These are phyloP conservation scores for Metschnikowia hibisci DNA, from an alignment of 805 yeast species.

Conservation along the genomic window DNA sequence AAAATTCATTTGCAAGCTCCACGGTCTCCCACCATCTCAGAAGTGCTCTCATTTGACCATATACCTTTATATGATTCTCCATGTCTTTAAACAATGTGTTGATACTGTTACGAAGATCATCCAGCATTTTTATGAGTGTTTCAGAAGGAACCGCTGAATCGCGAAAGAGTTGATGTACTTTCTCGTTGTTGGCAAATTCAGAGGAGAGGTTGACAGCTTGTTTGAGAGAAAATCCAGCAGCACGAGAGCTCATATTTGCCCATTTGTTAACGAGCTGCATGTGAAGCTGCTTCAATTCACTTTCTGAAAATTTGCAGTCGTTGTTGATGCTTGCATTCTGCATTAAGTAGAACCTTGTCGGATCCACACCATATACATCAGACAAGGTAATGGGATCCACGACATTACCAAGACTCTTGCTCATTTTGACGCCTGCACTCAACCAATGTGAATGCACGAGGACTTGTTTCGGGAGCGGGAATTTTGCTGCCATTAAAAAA, in stretches of 20 bases:
- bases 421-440: conserved; percentile 86
- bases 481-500: conserved; percentile 75
- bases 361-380: conserved; percentile 63
- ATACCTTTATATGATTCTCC: conserved; percentile 40
- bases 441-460: conserved; percentile 96
- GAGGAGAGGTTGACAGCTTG: conserved; percentile 36
- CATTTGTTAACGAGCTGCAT: conserved; percentile 74
- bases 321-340: conserved; percentile 69
- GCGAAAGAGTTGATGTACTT: background rate
- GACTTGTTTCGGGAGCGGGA: conserved; percentile 66
- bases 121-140: conserved; percentile 2
- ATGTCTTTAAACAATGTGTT: conserved; percentile 24
- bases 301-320: conserved; percentile 78
- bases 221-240: conserved; percentile 64
- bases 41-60: conserved; percentile 55
- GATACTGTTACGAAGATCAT: conserved; percentile 10
- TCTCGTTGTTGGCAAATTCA: background rate
- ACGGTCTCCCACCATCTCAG: conserved; percentile 56
- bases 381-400: conserved; percentile 79
- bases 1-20: conserved; percentile 57
- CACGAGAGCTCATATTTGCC: conserved; percentile 73
- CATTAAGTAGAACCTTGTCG: conserved; percentile 69
- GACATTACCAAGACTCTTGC: conserved; percentile 88
- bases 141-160: background rate
- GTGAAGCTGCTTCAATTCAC: conserved; percentile 47